Percentiles rank a stretch among this genome's conserved stretches.
These are phyloP conservation scores for Aspergillus aculeatinus DNA, from an alignment of 2,329 filamentous ascomycete genomes.

Conservation along the genomic window DNA sequence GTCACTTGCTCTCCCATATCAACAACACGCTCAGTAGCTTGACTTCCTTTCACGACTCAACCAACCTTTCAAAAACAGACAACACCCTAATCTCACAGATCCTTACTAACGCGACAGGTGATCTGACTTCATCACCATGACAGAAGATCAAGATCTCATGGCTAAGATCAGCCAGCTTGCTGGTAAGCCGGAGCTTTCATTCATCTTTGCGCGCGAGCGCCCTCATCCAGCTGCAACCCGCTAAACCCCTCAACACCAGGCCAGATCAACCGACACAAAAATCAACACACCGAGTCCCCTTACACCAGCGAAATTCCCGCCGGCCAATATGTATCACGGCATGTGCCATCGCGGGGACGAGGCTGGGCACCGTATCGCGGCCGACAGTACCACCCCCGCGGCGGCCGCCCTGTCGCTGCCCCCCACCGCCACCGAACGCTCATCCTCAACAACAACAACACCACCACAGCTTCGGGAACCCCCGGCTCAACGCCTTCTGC, in stretches of 20 bases:
- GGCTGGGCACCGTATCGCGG: conserved; percentile 47
- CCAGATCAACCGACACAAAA: conserved; percentile 78
- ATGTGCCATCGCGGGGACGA: conserved; percentile 30
- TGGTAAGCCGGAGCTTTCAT: conserved; percentile 42
- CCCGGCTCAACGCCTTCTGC: conserved; percentile 25
- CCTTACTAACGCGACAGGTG: conserved; percentile 12
- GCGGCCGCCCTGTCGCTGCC: conserved; percentile 31
- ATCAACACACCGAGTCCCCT: conserved; percentile 42
- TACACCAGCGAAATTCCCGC: conserved; percentile 23
- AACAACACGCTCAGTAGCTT: neutral
- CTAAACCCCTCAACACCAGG: conserved; percentile 48
- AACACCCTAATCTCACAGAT: neutral
- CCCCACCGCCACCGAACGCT: conserved; percentile 60
- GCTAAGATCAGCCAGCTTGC: conserved; percentile 58
- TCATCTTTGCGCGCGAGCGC: conserved; percentile 44
- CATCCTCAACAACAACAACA: conserved; percentile 64
- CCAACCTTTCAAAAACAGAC: neutral
- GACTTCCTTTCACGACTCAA: neutral
- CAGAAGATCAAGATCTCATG: conserved; percentile 57
- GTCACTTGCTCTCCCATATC: neutral
- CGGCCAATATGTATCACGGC: conserved; percentile 29
- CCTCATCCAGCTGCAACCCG: conserved; percentile 5
- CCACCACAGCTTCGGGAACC: conserved; percentile 22
- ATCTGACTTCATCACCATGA: conserved; percentile 38
- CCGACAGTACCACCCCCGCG: conserved; percentile 40